Percentiles rank a stretch among this genome's conserved stretches.
phyloP scores from a whole-genome alignment of 164 flowering plant species.

The Nymphaea colorata region DNA sequence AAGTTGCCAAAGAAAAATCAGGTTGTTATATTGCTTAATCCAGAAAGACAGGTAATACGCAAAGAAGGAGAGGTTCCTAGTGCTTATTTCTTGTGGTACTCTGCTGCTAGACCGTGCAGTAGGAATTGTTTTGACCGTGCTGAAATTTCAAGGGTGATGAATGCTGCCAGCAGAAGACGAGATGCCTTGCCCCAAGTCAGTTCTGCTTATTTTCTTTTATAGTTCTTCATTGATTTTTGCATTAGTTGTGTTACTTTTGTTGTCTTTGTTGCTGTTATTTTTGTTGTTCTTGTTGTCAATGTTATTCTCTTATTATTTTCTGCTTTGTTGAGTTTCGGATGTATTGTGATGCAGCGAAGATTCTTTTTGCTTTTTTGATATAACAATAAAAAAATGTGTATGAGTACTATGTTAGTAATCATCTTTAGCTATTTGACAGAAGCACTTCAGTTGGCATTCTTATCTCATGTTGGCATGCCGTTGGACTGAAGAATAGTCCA shows the following conservation, averaged over 20 bases:
- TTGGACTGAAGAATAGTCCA: too few relatives aligned
- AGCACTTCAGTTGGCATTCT: too few relatives aligned
- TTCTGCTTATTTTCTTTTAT: slow-evolving; percentile 1
- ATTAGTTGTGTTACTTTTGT: neutral
- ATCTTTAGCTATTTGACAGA: too few relatives aligned
- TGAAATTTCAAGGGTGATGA: slow-evolving; percentile 96
- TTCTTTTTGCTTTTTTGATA: too few relatives aligned
- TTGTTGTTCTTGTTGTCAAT: too few relatives aligned
- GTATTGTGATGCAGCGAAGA: too few relatives aligned
- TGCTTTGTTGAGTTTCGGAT: too few relatives aligned
- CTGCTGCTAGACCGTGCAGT: slow-evolving; percentile 91
- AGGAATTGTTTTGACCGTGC: slow-evolving; percentile 97
- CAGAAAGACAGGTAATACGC: slow-evolving; percentile 80
- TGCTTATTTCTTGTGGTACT: slow-evolving; percentile 97
- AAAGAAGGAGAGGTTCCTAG: slow-evolving; percentile 91
- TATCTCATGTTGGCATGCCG: too few relatives aligned
- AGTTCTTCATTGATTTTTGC: neutral
- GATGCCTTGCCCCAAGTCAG: slow-evolving; percentile 92
- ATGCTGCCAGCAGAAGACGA: slow-evolving; percentile 89
- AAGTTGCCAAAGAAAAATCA: slow-evolving; percentile 85
- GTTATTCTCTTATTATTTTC: too few relatives aligned
- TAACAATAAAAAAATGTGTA: too few relatives aligned
- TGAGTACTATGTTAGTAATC: too few relatives aligned
- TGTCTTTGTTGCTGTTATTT: neutral
- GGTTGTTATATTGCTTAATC: slow-evolving; percentile 77